Conservation (phyloP, 1,284 basidiomycete genomes). For the Porogramme epimiltina region DNA sequence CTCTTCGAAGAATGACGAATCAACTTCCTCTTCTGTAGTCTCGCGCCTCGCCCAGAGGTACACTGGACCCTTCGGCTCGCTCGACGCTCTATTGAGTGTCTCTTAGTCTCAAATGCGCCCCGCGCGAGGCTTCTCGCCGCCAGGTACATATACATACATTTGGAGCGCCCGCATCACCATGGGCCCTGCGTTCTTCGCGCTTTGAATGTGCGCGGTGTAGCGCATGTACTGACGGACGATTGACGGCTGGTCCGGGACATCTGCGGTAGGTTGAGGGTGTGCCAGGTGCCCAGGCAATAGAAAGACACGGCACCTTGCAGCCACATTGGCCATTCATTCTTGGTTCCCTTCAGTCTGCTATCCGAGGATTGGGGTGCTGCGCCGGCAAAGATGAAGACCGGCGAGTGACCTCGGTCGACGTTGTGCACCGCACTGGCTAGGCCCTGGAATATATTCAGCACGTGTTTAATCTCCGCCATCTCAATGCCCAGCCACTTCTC, state of each 20-base stretch:
- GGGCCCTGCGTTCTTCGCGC: slow-evolving; percentile 49
- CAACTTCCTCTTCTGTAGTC: slow-evolving; percentile 63
- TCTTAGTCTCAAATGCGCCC: not conserved
- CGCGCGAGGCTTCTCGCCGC: too few species aligned
- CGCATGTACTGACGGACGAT: slow-evolving; percentile 76
- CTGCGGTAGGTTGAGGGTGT: slow-evolving; percentile 30
- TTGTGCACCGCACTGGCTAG: slow-evolving; percentile 57
- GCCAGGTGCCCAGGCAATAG: not conserved
- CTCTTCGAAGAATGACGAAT: slow-evolving; percentile 36
- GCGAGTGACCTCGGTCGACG: slow-evolving; percentile 56
- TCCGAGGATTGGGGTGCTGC: slow-evolving; percentile 58
- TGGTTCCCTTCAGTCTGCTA: slow-evolving; percentile 56
- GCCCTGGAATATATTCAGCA: not conserved
- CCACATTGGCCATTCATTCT: slow-evolving; percentile 76
- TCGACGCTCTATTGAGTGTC: slow-evolving; percentile 47
- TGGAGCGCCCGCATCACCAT: slow-evolving; percentile 60
- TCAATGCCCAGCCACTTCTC: not conserved
- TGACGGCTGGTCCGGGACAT: slow-evolving; percentile 63
- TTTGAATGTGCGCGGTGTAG: slow-evolving; percentile 57
- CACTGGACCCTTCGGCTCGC: slow-evolving; percentile 68
- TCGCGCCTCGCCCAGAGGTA: slow-evolving; percentile 73
- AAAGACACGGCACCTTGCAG: slow-evolving; percentile 51
- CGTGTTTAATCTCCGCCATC: not conserved
- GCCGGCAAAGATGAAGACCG: slow-evolving; percentile 70
- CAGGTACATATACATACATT: slow-evolving; percentile 40